Percentiles rank a stretch among this genome's conserved stretches.
These are phyloP conservation scores for Fraxinus paxiana DNA, from an alignment of 305 asterid species.

Conservation along the genomic window DNA sequence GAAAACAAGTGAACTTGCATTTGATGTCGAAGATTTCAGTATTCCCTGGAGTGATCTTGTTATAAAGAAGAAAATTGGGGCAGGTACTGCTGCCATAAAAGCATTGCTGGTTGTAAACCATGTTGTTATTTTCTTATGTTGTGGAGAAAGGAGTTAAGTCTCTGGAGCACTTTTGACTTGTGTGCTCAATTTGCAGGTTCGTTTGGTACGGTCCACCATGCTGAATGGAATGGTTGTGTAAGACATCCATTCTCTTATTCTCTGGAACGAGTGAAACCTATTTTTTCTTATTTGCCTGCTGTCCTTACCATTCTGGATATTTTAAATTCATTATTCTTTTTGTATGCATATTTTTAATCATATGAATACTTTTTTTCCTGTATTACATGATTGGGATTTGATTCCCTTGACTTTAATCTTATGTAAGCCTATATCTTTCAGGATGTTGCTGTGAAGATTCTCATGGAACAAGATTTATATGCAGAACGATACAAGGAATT, in stretches of 20 bases:
- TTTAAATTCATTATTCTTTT: constrained; percentile 6
- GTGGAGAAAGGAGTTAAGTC: constrained; percentile 1
- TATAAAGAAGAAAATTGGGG: constrained; percentile 80
- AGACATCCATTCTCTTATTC: constrained; percentile 38
- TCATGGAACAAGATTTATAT: constrained; percentile 91
- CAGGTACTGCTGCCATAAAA: constrained; percentile 57
- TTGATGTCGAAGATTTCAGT: constrained; percentile 72
- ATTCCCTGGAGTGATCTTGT: constrained; percentile 95
- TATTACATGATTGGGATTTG: neutral
- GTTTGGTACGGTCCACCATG: constrained; percentile 96
- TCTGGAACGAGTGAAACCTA: constrained; percentile 9
- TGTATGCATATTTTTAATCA: neutral
- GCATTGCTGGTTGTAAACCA: constrained; percentile 11
- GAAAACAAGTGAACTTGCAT: constrained; percentile 42
- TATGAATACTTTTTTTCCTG: neutral
- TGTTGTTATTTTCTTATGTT: neutral
- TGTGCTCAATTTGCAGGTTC: constrained; percentile 61
- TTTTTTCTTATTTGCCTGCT: constrained; percentile 12
- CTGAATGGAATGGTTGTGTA: constrained; percentile 99
- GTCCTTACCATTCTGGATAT: constrained; percentile 2
- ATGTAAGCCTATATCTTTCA: constrained; percentile 35
- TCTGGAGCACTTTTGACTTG: constrained; percentile 14
- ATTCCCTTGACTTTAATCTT: constrained; percentile 22
- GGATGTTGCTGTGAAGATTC: constrained; percentile 99
- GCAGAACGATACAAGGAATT: constrained; percentile 73